Conservation (phyloP, 2,329 filamentous ascomycete species). For the Zopfia rhizophila region DNA sequence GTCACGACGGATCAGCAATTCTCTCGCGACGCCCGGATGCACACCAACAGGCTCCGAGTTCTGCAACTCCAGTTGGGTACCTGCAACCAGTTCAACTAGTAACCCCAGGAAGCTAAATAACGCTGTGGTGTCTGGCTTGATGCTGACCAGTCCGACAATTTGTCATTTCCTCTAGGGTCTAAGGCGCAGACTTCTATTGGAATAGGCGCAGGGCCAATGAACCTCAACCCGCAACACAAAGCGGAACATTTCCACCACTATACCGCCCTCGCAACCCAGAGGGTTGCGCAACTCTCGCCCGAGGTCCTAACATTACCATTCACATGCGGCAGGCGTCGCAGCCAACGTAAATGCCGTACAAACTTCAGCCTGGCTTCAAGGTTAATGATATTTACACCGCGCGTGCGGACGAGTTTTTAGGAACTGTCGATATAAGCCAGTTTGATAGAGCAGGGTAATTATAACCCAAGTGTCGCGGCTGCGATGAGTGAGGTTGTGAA, state of each 20-base stretch:
- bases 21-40: too few relatives aligned
- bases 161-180: conserved; percentile 15
- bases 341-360: not conserved
- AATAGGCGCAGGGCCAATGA: too few relatives aligned
- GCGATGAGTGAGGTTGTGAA: conserved; percentile 2
- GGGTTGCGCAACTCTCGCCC: conserved; percentile 2
- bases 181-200: too few relatives aligned
- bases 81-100: conserved; percentile 7
- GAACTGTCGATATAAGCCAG: conserved; percentile 1
- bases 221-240: too few relatives aligned
- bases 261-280: too few relatives aligned
- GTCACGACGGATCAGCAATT: too few relatives aligned
- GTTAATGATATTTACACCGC: conserved; percentile 4
- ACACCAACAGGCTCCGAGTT: conserved; percentile 4
- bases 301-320: conserved; percentile 5
- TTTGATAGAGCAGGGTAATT: conserved; percentile 1
- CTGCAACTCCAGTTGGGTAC: conserved; percentile 9
- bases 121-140: conserved; percentile 14
- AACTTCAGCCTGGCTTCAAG: not conserved
- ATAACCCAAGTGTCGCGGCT: conserved; percentile 3
- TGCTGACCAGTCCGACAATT: conserved; percentile 14
- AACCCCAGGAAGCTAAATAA: conserved; percentile 11
- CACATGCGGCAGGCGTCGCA: not conserved
- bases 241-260: too few relatives aligned
- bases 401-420: not conserved